These are phyloP conservation scores for Populus deltoides DNA, from an alignment of 345 rosid genomes.

Conservation along the genomic window DNA sequence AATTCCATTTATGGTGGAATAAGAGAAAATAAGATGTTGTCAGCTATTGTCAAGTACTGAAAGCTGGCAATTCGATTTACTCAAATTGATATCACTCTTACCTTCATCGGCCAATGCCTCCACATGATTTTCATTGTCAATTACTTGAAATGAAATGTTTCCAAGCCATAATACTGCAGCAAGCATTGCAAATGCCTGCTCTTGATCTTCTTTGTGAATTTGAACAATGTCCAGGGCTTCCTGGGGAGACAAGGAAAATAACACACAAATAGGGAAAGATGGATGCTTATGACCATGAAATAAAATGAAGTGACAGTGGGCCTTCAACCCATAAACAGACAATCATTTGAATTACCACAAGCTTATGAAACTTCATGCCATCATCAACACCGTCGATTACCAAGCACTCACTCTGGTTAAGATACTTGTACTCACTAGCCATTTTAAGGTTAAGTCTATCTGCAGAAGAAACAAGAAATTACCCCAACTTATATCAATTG, in stretches of 20 bases:
- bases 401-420: conserved; percentile 84
- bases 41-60: not conserved
- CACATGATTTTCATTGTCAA: conserved; percentile 74
- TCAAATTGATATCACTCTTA: conserved; percentile 22
- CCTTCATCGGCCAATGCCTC: conserved; percentile 85
- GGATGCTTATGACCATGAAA: not conserved
- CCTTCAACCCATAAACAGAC: conserved; percentile 7
- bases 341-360: conserved; percentile 51
- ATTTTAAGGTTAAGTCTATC: conserved; percentile 71
- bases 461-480: conserved; percentile 32
- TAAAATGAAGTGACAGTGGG: not conserved
- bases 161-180: conserved; percentile 93
- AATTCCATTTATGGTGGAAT: not conserved
- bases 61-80: not conserved
- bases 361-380: conserved; percentile 58
- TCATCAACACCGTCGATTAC: conserved; percentile 72
- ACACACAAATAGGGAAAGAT: conserved; percentile 5
- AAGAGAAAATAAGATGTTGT: not conserved
- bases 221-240: conserved; percentile 72
- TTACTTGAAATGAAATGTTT: conserved; percentile 70
- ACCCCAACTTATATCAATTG: conserved; percentile 1
- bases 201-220: conserved; percentile 72
- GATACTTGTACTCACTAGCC: conserved; percentile 78
- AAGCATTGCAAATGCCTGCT: conserved; percentile 68
- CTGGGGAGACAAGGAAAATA: conserved; percentile 40